Evolutionary conservation across 345 rosid genomes (phyloP), one percentile per base, ranked within the genome.

Genomic region (Bretschneidera sinensis): DNA sequence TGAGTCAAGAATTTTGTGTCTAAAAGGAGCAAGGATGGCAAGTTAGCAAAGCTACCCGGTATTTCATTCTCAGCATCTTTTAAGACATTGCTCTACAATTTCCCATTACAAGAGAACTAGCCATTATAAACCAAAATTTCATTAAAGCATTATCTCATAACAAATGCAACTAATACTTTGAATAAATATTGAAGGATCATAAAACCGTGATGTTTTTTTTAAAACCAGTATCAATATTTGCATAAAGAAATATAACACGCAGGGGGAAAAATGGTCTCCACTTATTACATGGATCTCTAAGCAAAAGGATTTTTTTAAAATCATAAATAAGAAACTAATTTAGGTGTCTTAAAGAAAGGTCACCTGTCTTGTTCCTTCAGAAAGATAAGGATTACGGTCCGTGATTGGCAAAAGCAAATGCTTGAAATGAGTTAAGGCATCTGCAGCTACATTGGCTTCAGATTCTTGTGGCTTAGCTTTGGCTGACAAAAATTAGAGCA

Each of bases 331-430:
- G 13, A 24, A 1, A 34, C 13, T 4, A 24, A 48, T 6, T 20
- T 31, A 55, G n/a, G 54, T 5, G 61, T 11, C 33, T 47, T 15
- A 17, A 43, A 51, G 50, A 51, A 71, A 61, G 54, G 31, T 63
- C 48, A 88, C 96, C 94, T 92, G 97, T 85, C 94, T 80, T 17
- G 96, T 76, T 68, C 97, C 97, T 66, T 92, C 97, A 5, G 91
- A 89, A 18, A 92, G 97, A 78, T 80, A 87, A 67, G 96, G 96
- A 73, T 85, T 87, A 51, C 76, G 64, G 65, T 87, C 96, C 0
- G 94, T 83, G 53, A 87, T 81, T 6, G 97, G 96, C 61, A 92
- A 73, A 63, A 89, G 91, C 69, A 92, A 71, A 68, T 89, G 98
- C 74, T 83, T 85, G 78, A 85, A 72, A 50, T 74, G 69, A 73